Conservation (phyloP, 371 early-diverging fungal genomes). For the Mucor sp. region DNA sequence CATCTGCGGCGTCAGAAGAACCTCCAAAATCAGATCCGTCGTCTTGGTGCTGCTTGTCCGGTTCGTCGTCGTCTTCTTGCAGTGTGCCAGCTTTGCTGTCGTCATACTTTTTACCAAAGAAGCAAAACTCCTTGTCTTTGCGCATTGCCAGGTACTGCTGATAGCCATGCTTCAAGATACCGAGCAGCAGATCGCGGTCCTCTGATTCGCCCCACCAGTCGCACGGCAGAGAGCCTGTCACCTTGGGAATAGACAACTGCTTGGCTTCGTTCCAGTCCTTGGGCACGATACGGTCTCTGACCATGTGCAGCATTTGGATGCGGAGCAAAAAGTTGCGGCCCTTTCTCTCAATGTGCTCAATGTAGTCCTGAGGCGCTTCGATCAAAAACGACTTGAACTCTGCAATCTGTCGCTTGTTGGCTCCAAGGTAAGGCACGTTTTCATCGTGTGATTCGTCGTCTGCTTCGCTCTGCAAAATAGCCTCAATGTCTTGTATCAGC, state of each 20-base stretch:
- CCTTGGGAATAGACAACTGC: conserved; percentile 51
- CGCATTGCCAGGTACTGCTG: conserved; percentile 68
- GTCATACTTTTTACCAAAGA: conserved; percentile 60
- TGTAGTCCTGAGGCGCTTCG: conserved; percentile 72
- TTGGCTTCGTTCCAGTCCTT: conserved; percentile 54
- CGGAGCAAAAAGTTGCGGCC: conserved; percentile 73
- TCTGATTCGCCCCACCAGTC: conserved; percentile 85
- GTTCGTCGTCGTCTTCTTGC: conserved; percentile 24
- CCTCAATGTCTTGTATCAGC: conserved; percentile 44
- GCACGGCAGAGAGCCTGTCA: conserved; percentile 58
- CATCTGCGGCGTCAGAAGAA: conserved; percentile 22
- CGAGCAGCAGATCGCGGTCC: conserved; percentile 82
- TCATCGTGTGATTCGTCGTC: conserved; percentile 34
- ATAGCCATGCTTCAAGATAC: conserved; percentile 83
- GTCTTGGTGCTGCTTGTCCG: not conserved
- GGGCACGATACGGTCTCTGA: conserved; percentile 67
- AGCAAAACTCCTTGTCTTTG: conserved; percentile 71
- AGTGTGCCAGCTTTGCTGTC: conserved; percentile 40
- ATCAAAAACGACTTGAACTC: conserved; percentile 71
- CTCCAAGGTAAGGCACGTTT: conserved; percentile 63
- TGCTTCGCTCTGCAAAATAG: conserved; percentile 37
- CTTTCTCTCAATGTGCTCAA: conserved; percentile 74
- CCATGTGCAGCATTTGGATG: conserved; percentile 75
- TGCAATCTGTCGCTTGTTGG: conserved; percentile 60
- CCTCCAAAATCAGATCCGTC: conserved; percentile 7